phyloP scores from a whole-genome alignment of 768 basidiomycete genomes.

The Gloeophyllum trabeum region DNA sequence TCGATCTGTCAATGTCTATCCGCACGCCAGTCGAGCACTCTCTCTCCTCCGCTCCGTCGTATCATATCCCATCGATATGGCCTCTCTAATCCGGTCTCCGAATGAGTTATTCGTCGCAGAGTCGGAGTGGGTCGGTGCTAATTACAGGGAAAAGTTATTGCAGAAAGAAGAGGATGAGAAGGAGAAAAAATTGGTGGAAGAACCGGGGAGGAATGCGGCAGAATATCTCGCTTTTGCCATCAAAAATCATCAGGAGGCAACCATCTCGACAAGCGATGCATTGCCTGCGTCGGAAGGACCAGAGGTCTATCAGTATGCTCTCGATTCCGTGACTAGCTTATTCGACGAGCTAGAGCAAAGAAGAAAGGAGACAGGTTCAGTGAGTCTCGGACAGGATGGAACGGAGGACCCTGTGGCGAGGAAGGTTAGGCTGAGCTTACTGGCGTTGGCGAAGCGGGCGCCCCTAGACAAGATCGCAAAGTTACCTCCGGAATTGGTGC shows the following conservation, averaged over 20 bases:
- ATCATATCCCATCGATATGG: conserved; percentile 26
- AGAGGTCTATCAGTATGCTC: conserved; percentile 40
- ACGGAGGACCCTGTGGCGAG: conserved; percentile 26
- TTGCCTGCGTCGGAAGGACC: conserved; percentile 22
- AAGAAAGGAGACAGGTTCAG: conserved; percentile 8
- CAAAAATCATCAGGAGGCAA: conserved; percentile 16
- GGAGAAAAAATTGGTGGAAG: conserved; percentile 18
- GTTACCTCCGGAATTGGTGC: conserved; percentile 53
- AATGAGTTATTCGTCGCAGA: conserved; percentile 29
- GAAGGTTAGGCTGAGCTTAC: conserved; percentile 58
- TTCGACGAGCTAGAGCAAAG: conserved; percentile 33
- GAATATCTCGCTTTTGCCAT: conserved; percentile 18
- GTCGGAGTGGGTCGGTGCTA: conserved; percentile 20
- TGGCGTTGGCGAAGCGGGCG: conserved; percentile 69
- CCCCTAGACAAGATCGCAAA: conserved; percentile 62
- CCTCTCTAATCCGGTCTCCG: conserved; percentile 26
- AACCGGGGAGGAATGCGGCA: conserved; percentile 15
- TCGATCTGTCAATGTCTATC: conserved; percentile 10
- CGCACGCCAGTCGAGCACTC: conserved; percentile 9
- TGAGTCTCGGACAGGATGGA: conserved; percentile 1
- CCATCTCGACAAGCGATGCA: conserved; percentile 6
- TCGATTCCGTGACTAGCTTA: conserved; percentile 44
- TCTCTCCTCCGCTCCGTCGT: conserved; percentile 9
- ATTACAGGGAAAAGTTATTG: conserved; percentile 21
- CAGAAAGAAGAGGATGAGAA: conserved; percentile 12